Percentiles rank a stretch among this genome's conserved stretches.
These are phyloP conservation scores for Ormosia semicastrata DNA, from an alignment of 306 rosid genomes.

Conservation along the genomic window DNA sequence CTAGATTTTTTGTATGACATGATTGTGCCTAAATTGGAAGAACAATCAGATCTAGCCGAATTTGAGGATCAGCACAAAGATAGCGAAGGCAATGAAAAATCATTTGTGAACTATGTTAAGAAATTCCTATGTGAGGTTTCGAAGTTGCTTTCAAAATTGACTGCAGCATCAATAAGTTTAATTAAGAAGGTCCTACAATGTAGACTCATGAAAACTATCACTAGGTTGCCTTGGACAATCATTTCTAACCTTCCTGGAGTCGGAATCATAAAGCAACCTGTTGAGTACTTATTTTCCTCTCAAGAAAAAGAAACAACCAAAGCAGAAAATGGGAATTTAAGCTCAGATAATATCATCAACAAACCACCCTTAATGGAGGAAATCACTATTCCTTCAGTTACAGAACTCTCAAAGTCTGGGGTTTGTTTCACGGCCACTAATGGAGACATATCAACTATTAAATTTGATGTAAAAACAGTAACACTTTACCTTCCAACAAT, in stretches of 20 bases:
- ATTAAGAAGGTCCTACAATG: constrained; percentile 48
- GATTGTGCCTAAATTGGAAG: constrained; percentile 53
- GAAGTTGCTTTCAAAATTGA: constrained; percentile 51
- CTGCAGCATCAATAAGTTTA: constrained; percentile 29
- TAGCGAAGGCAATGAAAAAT: constrained; percentile 24
- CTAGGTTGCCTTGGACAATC: constrained; percentile 66
- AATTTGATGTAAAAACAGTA: constrained; percentile 47
- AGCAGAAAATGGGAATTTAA: constrained; percentile 33
- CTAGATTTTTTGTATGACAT: constrained; percentile 66
- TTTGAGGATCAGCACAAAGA: constrained; percentile 17
- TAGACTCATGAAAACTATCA: constrained; percentile 46
- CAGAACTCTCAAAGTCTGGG: constrained; percentile 57
- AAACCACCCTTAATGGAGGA: constrained; percentile 68
- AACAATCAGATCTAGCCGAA: constrained; percentile 22
- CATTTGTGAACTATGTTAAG: constrained; percentile 7
- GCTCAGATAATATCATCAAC: constrained; percentile 14
- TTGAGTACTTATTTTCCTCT: constrained; percentile 36
- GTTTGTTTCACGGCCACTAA: constrained; percentile 46
- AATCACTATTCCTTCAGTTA: constrained; percentile 71
- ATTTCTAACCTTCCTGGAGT: constrained; percentile 49
- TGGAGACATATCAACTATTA: constrained; percentile 52
- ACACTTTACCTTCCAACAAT: constrained; percentile 64
- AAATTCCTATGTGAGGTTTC: constrained; percentile 29
- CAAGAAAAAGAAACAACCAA: constrained; percentile 19
- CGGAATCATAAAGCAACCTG: constrained; percentile 37